Percentiles rank a stretch among this genome's conserved stretches.
Evolutionary conservation across 805 yeast species (phyloP).

Genomic region (Yarrowia porcina): DNA sequence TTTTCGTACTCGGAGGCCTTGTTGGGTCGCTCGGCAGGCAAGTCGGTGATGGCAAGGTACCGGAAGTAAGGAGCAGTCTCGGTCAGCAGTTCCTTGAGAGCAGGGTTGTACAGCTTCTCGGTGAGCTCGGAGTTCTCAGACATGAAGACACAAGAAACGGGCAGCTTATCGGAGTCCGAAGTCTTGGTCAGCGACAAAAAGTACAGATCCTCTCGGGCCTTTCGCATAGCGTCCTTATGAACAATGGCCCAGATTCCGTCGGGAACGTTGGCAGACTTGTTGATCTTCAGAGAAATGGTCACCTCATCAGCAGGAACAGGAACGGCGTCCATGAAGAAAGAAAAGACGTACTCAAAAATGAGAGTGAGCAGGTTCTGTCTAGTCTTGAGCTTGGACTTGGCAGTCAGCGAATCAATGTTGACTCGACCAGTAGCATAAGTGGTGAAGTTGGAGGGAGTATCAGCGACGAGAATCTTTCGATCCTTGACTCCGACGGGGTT

Average conservation of each 20-base stretch:
- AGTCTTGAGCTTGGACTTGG: slow-evolving; percentile 63
- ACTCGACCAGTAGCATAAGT: slow-evolving; percentile 88
- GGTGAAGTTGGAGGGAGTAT: slow-evolving; percentile 57
- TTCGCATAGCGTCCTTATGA: slow-evolving; percentile 77
- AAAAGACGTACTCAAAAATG: slow-evolving; percentile 58
- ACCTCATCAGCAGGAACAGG: slow-evolving; percentile 54
- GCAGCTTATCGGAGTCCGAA: slow-evolving; percentile 66
- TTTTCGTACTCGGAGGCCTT: slow-evolving; percentile 50
- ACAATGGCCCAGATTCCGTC: slow-evolving; percentile 81
- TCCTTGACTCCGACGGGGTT: slow-evolving; percentile 27
- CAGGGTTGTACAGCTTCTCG: slow-evolving; percentile 54
- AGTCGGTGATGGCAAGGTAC: slow-evolving; percentile 79
- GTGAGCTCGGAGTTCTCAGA: slow-evolving; percentile 81
- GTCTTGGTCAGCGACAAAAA: slow-evolving; percentile 83
- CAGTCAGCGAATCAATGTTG: slow-evolving; percentile 61
- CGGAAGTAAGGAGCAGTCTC: slow-evolving; percentile 51
- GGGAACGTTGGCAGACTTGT: slow-evolving; percentile 53
- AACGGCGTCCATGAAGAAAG: slow-evolving; percentile 49
- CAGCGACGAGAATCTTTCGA: slow-evolving; percentile 52
- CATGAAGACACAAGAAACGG: slow-evolving; percentile 79
- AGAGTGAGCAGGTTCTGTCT: slow-evolving; percentile 76
- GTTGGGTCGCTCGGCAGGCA: slow-evolving; percentile 68
- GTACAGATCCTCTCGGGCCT: slow-evolving; percentile 70
- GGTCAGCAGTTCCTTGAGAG: slow-evolving; percentile 45
- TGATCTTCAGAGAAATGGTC: slow-evolving; percentile 58